These are phyloP conservation scores for Trypethelium eluteriae DNA, from an alignment of 495 filamentous ascomycete species.

Conservation along the genomic window DNA sequence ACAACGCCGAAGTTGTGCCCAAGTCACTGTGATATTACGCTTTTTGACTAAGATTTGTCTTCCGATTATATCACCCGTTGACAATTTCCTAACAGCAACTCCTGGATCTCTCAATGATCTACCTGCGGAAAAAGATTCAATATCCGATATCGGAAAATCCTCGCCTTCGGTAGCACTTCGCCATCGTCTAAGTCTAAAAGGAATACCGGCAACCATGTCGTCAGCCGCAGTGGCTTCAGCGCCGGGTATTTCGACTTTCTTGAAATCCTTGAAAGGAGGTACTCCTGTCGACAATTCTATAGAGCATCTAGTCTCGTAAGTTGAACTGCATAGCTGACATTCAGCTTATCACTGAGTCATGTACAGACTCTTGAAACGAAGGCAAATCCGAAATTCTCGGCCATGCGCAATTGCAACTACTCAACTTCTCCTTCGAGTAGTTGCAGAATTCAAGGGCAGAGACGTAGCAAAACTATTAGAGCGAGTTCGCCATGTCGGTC, in stretches of 20 bases:
- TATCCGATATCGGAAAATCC: no score
- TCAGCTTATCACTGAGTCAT: conserved; percentile 16
- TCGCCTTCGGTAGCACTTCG: no score
- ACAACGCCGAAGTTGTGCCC: no score
- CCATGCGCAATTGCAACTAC: conserved; percentile 86
- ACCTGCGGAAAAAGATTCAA: no score
- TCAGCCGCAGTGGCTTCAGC: conserved; percentile 44
- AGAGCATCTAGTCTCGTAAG: conserved; percentile 72
- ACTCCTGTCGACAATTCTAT: conserved; percentile 70
- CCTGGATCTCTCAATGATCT: no score
- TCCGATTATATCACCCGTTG: no score
- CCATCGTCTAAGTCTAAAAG: background rate
- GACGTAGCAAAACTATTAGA: conserved; percentile 71
- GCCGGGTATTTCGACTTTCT: conserved; percentile 65
- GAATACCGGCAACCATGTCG: conserved; percentile 39
- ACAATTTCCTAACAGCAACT: no score
- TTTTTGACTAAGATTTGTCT: no score
- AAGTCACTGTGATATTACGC: no score
- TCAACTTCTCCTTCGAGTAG: conserved; percentile 73
- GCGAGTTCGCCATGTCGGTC: conserved; percentile 66
- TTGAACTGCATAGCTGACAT: background rate
- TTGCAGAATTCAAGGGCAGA: conserved; percentile 60
- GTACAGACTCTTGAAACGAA: conserved; percentile 71
- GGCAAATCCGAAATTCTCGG: conserved; percentile 79
- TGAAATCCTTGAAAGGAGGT: conserved; percentile 65